Conservation (phyloP, 2,329 filamentous ascomycete species). For the Lecanosticta acicola region DNA sequence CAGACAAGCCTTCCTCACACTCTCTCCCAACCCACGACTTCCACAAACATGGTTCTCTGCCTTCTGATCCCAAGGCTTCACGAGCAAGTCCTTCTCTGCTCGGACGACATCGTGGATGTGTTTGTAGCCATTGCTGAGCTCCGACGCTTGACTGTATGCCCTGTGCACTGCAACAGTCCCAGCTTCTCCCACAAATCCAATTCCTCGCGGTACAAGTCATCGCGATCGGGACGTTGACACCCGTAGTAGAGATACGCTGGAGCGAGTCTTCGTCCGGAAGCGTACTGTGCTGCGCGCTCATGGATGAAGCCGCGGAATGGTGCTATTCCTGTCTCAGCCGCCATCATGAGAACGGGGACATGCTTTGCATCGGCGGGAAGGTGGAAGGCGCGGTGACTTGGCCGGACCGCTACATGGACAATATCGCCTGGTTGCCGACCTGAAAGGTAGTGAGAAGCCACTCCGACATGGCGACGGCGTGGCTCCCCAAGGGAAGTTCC, state of each 20-base stretch:
- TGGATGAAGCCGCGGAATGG: constrained; percentile 97
- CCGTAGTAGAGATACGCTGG: constrained; percentile 60
- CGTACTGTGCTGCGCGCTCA: constrained; percentile 58
- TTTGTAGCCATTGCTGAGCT: constrained; percentile 44
- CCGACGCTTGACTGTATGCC: constrained; percentile 51
- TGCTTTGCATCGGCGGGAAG: constrained; percentile 39
- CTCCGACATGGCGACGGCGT: constrained; percentile 37
- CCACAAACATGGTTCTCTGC: constrained; percentile 63
- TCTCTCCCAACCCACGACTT: constrained; percentile 44
- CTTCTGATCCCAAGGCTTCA: constrained; percentile 43
- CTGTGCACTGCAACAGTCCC: constrained; percentile 59
- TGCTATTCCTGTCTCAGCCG: constrained; percentile 76
- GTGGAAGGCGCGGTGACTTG: constrained; percentile 40
- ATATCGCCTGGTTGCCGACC: constrained; percentile 37
- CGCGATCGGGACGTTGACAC: constrained; percentile 51
- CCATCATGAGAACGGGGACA: constrained; percentile 37
- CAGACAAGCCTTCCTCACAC: constrained; percentile 39
- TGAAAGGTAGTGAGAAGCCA: constrained; percentile 41
- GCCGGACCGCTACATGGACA: constrained; percentile 39
- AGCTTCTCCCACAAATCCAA: constrained; percentile 54
- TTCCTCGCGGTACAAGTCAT: constrained; percentile 58
- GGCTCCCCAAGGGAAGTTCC: constrained; percentile 19
- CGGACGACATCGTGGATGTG: constrained; percentile 51
- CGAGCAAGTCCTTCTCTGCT: constrained; percentile 42
- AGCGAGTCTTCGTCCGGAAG: constrained; percentile 49